phyloP scores from a whole-genome alignment of 192 early-diverging fungal species.

The Mortierella alpina region DNA sequence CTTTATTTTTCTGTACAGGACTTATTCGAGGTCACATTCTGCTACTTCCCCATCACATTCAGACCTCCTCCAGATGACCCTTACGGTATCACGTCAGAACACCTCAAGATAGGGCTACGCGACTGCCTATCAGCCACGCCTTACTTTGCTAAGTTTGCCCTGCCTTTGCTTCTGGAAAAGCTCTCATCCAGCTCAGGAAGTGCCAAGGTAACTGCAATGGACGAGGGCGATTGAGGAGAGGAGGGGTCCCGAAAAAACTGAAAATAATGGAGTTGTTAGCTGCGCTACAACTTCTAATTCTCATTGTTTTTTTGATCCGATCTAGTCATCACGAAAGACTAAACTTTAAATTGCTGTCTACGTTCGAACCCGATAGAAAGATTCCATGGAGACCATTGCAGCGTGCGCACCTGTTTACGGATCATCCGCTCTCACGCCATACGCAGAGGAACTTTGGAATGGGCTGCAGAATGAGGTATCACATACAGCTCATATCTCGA shows the following conservation, averaged over 20 bases:
- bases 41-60: constrained; percentile 99
- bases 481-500: background rate
- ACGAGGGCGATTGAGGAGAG: background rate
- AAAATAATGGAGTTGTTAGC: background rate
- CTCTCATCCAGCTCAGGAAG: constrained; percentile 83
- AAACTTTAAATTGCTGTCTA: constrained; percentile 34
- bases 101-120: constrained; percentile 84
- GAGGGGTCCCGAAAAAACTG: background rate
- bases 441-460: constrained; percentile 81
- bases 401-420: constrained; percentile 84
- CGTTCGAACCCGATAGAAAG: constrained; percentile 64
- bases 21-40: constrained; percentile 96
- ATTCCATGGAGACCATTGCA: constrained; percentile 91
- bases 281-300: background rate
- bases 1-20: constrained; percentile 60
- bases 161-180: constrained; percentile 93
- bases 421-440: constrained; percentile 69
- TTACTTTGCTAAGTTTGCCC: constrained; percentile 80
- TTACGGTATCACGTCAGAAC: constrained; percentile 92
- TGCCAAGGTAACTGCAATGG: constrained; percentile 76
- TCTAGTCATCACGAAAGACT: constrained; percentile 9
- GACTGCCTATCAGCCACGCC: constrained; percentile 83
- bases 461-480: constrained; percentile 75
- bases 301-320: constrained; percentile 1
- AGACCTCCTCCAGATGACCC: constrained; percentile 95